Base-by-base conservation (phyloP, 805 yeast genomes). In the Candida nemodendra region DNA sequence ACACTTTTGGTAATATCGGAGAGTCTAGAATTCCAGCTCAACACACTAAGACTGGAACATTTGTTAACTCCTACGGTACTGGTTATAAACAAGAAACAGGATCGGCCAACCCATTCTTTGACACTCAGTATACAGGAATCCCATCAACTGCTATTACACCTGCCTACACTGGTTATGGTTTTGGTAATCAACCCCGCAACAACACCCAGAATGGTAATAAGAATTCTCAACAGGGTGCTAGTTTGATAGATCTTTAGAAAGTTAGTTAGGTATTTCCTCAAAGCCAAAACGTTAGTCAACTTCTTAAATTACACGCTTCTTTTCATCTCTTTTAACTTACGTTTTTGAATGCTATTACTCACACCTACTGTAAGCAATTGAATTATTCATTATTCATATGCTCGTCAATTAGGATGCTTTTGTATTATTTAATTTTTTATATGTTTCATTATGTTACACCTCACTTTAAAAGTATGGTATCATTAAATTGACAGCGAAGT, bases 131-230 rank as follows among this genome's bases (percentile, higher is more conserved):
- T 56, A 81, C 87, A 0, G 89, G 89, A 22, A 72, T 81, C 22
- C 80, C 85, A 21, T 69, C 80, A 23, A 70, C 85, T 11, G 61
- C 56, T 18, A 74, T 88, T 42, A 78, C 82, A 34, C 90, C 95
- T 5, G 80, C 93, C 3, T 81, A 84, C 55, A 90, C 98, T 2
- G 98, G 98, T 2, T 89, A 79, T 57, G 98, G 98, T 1, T 90
- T 90, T 63, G 97, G 97, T 33, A 90, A 89, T 51, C 87, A 81
- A 45, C 64, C 61, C 21, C 62, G 56, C 18, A 56, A 54, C n/a
- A 50, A 54, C 24, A 56, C 56, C 41, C 62, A 61, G 44, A 61
- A 57, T 35, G 31, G 35, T n/a, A 41, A 33, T 13, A 27, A 30
- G 14, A 39, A 34, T 22, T 16, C 41, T 9, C 42, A 44, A 9